These are phyloP conservation scores for Trichosporon coremiiforme DNA, from an alignment of 1,284 basidiomycete genomes.

Conservation along the genomic window DNA sequence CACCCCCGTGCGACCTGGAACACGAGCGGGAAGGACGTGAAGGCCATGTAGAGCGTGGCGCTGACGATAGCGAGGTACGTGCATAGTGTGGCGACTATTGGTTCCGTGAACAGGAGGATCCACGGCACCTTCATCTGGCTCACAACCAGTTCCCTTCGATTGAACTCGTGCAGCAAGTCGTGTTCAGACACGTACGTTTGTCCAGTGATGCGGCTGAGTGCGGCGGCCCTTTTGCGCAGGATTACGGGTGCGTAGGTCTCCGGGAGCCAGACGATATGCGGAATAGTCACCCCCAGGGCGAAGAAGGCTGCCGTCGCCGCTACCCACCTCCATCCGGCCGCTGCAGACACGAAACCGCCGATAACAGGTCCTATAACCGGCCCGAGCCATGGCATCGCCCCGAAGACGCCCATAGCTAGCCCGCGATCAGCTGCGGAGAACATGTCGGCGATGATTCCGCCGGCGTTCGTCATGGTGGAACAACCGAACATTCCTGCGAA, in stretches of 20 bases:
- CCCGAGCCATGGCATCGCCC: constrained; percentile 52
- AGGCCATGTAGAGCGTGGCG: constrained; percentile 44
- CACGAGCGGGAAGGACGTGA: constrained; percentile 57
- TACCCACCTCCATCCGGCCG: constrained; percentile 58
- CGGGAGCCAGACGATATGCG: constrained; percentile 44
- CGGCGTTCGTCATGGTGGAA: constrained; percentile 57
- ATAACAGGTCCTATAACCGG: constrained; percentile 39
- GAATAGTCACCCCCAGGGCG: constrained; percentile 42
- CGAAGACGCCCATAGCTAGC: constrained; percentile 61
- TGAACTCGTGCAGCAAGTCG: constrained; percentile 47
- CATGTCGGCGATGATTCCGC: constrained; percentile 56
- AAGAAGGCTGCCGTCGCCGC: constrained; percentile 67
- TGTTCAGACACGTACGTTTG: constrained; percentile 51
- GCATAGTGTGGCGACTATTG: constrained; percentile 67
- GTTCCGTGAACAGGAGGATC: constrained; percentile 66
- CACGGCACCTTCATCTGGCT: constrained; percentile 54
- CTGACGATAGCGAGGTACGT: constrained; percentile 39
- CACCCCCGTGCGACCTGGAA: constrained; percentile 40
- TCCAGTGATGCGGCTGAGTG: constrained; percentile 46
- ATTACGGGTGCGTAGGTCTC: constrained; percentile 57
- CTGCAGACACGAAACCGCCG: constrained; percentile 25
- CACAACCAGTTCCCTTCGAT: constrained; percentile 43
- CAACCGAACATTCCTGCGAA: constrained; percentile 56
- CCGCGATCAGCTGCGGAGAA: constrained; percentile 55
- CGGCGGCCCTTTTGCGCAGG: constrained; percentile 45